Base-by-base conservation (phyloP, 2,329 filamentous ascomycete species). In the Periconia sp. region DNA sequence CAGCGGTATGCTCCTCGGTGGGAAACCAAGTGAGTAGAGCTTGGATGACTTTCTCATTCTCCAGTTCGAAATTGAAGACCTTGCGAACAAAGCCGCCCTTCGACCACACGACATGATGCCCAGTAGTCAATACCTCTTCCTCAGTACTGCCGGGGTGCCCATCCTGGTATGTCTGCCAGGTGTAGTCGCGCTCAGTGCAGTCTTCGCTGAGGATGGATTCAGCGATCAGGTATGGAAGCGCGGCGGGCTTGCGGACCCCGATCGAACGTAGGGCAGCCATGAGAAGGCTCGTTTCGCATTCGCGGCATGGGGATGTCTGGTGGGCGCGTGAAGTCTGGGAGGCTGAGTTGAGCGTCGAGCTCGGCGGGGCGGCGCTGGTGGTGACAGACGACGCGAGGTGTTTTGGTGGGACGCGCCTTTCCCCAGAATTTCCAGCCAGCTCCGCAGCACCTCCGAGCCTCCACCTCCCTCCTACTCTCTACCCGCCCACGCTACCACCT, bases 211-310 rank as follows among this genome's bases (percentile, higher is more conserved):
- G 77, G 28, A 95, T 80, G 44, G 84, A 81, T 71, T 97, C 92
- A 56, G 86, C 80, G 56, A 96, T 81, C 52, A 95, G 85, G 75
- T 94, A 90, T 50, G 83, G 84, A 52, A 97, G 79, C 53, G 87
- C 91, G 48, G 88, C 83, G 48, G 95, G 92, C 74, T 88, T 85
- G 76, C 97, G 92, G 65, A 96, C 79, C 70, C 94, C 94, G 63
- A 96, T 82, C 54, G 92, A 96, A 71, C 84, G 88, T 73, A 96
- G 84, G 66, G 88, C 85, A 58, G 92, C 92, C 95, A 99, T 99
- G 46, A 50, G 46, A 50, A 56, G 39, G 46, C 49, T 50, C 40
- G 50, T 43, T 46, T 43, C 39, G 59, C 56, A 57, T 46, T 43
- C 39, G 59, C 56, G 59, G 63, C 66, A 71, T 70, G 59, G 56